Evolutionary conservation across 2,329 filamentous ascomycete genomes (phyloP).

Genomic region (Simplicillium sp.): DNA sequence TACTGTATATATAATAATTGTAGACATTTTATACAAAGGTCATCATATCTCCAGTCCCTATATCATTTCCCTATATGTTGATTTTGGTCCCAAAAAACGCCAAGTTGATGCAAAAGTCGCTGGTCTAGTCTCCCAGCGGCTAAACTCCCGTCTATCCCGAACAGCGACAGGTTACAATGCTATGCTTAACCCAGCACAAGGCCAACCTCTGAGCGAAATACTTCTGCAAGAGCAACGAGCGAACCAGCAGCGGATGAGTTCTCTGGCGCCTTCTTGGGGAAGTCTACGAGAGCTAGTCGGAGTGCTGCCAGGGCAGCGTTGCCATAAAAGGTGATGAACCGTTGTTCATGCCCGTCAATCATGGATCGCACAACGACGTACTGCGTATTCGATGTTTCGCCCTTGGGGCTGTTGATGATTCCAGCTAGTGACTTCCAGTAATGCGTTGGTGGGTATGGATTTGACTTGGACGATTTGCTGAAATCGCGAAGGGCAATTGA

Average conservation of each 20-base stretch:
- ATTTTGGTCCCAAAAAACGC: constrained; percentile 1
- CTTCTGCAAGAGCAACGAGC: constrained; percentile 42
- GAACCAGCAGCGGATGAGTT: constrained; percentile 40
- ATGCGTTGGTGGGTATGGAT: constrained; percentile 67
- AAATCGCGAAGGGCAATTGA: constrained; percentile 79
- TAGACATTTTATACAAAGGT: too few species aligned
- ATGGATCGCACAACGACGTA: constrained; percentile 61
- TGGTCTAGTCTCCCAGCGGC: too few species aligned
- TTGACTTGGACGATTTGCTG: constrained; percentile 54
- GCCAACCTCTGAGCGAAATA: constrained; percentile 40
- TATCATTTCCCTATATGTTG: too few species aligned
- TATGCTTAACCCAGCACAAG: constrained; percentile 18
- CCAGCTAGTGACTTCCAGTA: constrained; percentile 76
- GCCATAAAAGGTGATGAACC: constrained; percentile 76
- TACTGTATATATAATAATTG: too few species aligned
- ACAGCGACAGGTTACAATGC: neutral
- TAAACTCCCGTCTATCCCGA: too few species aligned
- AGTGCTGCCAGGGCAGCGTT: constrained; percentile 64
- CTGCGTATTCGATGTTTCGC: constrained; percentile 63
- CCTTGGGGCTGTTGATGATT: constrained; percentile 65
- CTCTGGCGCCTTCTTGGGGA: constrained; percentile 47
- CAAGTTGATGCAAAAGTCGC: too few species aligned
- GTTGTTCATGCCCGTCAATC: constrained; percentile 62
- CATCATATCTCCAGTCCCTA: too few species aligned
- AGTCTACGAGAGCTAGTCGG: constrained; percentile 61